Base-by-base conservation (phyloP, 495 filamentous ascomycete species). In the Peziza echinospora region DNA sequence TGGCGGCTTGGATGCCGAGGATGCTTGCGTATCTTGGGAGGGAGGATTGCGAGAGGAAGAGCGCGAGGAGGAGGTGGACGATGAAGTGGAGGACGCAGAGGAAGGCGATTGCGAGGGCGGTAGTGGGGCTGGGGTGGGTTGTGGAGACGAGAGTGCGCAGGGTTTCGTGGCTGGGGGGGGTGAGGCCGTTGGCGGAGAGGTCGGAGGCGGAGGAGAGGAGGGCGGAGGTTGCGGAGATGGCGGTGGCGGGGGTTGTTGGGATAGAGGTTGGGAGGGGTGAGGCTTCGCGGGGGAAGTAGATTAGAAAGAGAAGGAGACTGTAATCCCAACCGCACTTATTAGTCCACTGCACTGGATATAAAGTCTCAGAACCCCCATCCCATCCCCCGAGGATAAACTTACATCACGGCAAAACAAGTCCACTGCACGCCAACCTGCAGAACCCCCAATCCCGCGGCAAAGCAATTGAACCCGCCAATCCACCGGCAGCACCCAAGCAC, bases 391-490 rank as follows among this genome's bases (percentile, higher is more conserved):
- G 28, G 26, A 22, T 5, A n/a, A 17, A 67, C 78, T 51, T 56
- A 93, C 87, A 96, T 93, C 40, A 83, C 69, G 43, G 77, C 78
- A 59, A 97, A 94, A 62, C 83, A 87, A 1, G 76, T 64, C 82
- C 86, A 96, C 55, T 96, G 89, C 45, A 80, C 72, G 21, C 78
- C 86, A 50, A 96, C 71, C 65, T 97, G 89, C 22, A 76, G 75
- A 43, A 96, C 80, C 0, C 91, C 89, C 47, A 97, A 65, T 41
- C 92, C 61, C 1, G 77, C 84, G 5, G 86, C 79, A 34, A 80
- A 75, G 54, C 89, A 97, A 44, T 85, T 80, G 46, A 92, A 73
- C 0, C 77, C 73, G 41, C 74, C 79, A 37, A 93, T 71, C 47
- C 78, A 76, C 2, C 41, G 24, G 60, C 89, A 97, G 65, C 89